Evolutionary conservation across 257 asterid species (phyloP).

Genomic region (Oldenlandia corymbosa): DNA sequence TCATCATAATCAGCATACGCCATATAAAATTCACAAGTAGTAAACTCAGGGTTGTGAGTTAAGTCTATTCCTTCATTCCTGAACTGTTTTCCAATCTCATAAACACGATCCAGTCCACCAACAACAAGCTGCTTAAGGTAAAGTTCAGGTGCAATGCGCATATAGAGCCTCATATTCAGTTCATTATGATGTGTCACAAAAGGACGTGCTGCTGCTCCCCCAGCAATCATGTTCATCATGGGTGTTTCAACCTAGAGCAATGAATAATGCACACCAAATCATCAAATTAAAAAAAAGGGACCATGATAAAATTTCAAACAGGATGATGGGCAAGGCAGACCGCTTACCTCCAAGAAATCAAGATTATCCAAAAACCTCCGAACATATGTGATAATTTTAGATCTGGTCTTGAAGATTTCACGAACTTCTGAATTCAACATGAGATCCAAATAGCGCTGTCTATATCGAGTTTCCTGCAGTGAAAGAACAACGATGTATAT

Average conservation of each 20-base stretch:
- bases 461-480: constrained; percentile 75
- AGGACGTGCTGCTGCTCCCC: constrained; percentile 92
- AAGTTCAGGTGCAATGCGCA: constrained; percentile 91
- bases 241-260: constrained; percentile 74
- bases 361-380: constrained; percentile 57
- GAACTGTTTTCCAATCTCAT: constrained; percentile 89
- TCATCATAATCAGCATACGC: constrained; percentile 87
- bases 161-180: constrained; percentile 63
- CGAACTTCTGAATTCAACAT: constrained; percentile 75
- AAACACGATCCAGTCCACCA: constrained; percentile 89
- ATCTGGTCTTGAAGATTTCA: constrained; percentile 67
- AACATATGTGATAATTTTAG: constrained; percentile 57
- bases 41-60: constrained; percentile 93
- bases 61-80: constrained; percentile 90
- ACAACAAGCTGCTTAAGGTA: constrained; percentile 80
- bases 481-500: constrained; percentile 1
- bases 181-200: constrained; percentile 90
- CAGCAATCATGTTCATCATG: constrained; percentile 85
- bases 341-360: constrained; percentile 71
- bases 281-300: background rate
- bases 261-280: background rate
- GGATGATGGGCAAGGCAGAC: background rate
- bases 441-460: constrained; percentile 85
- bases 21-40: constrained; percentile 92
- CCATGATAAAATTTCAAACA: background rate